These are phyloP conservation scores for Lachnellula cervina DNA, from an alignment of 2,329 filamentous ascomycete genomes.

Conservation along the genomic window DNA sequence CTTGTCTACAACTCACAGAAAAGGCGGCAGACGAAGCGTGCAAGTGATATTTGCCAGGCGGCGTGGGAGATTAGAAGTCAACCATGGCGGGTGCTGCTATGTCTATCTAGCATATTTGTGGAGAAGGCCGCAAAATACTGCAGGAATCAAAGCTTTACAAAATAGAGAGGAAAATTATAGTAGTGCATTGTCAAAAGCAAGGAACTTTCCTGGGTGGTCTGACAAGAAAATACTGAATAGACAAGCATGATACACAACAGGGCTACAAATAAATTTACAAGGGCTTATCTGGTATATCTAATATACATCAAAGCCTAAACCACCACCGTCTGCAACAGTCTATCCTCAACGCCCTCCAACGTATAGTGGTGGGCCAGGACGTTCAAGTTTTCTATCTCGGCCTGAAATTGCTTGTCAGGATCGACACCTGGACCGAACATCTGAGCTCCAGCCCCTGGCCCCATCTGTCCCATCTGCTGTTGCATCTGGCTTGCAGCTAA, in stretches of 20 bases:
- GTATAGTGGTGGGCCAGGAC: slow-evolving; percentile 93
- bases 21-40: no score
- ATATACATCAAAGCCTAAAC: slow-evolving; percentile 13
- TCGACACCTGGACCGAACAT: slow-evolving; percentile 92
- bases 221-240: no score
- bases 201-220: no score
- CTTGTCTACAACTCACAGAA: no score
- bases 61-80: no score
- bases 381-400: slow-evolving; percentile 90
- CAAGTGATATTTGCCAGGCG: no score
- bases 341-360: slow-evolving; percentile 79
- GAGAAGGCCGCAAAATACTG: no score
- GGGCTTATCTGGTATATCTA: background rate
- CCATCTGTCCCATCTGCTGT: slow-evolving; percentile 75
- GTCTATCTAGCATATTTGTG: no score
- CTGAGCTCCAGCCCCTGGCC: slow-evolving; percentile 55
- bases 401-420: slow-evolving; percentile 89
- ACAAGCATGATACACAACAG: background rate
- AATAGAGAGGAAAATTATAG: no score
- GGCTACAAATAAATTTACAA: background rate
- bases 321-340: slow-evolving; percentile 56
- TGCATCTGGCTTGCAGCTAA: slow-evolving; percentile 86
- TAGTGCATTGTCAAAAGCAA: no score
- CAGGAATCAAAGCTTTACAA: no score
- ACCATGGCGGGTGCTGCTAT: no score